Evolutionary conservation across 2,329 filamentous ascomycete species (phyloP), one percentile per base, ranked within the genome.

Genomic region (Juglanconis juglandina): DNA sequence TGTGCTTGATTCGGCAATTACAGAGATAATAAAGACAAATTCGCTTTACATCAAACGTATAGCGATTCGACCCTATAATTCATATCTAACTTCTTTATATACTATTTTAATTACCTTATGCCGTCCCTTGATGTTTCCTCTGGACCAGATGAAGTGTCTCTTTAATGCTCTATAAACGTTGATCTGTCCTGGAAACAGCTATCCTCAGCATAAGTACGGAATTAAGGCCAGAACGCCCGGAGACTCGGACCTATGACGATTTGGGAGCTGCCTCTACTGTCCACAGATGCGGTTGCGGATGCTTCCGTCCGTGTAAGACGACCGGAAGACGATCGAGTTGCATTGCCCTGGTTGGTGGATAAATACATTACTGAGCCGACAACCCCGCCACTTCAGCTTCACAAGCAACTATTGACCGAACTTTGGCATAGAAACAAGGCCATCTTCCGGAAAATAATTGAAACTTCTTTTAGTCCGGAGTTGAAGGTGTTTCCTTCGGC

Each of bases 341-440:
- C 5, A 10, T 48, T 33, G 10, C 32, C 30, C 10, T 61, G 60
- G 60, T 62, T 62, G 60, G 60, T 62, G 60, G 60, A 62, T 53
- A 62, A 62, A 60, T 53, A 34, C 24, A 35, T 8, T 30, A 37
- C 17, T 17, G 24, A 53, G 13, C 9, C 24, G 24, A 8, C 17
- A 24, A 53, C 5, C 37, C 50, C 50, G 34, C 33, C 35, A 30
- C 50, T 41, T 42, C 35, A 42, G 35, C 8, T 13, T 42, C 39
- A 44, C 17, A 32, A 34, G 51, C 51, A 30, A 44, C 17, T 44
- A 53, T 53, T 17, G 11, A 32, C 5, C 35, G n/a, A 44, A 53
- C 14, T 42, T 34, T 44, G 2, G 30, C 11, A 30, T 42, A 10
- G 30, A 30, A 9, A 6, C 47, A 24, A 3, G 30, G 30, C 32